Evolutionary conservation across 2,329 filamentous ascomycete genomes (phyloP).

Genomic region (Ophiostoma novo-ulmi): DNA sequence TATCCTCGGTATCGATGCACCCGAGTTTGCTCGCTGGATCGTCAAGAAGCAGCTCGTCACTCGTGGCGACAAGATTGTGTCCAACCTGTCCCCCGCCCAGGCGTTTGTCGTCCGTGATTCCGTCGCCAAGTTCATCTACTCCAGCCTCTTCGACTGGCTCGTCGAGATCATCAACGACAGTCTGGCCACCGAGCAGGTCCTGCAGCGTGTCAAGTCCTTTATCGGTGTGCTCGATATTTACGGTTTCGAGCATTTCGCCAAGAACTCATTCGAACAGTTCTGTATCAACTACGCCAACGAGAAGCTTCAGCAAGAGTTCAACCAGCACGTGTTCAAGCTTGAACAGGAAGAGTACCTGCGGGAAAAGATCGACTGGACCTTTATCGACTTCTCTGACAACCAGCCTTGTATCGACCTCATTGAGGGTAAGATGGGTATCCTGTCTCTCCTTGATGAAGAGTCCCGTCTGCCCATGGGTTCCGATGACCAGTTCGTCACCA

Average conservation of each 20-base stretch:
- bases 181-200: slow-evolving; percentile 80
- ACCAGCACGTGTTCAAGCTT: slow-evolving; percentile 97
- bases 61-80: slow-evolving; percentile 94
- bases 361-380: slow-evolving; percentile 98
- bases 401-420: slow-evolving; percentile 98
- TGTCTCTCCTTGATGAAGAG: slow-evolving; percentile 92
- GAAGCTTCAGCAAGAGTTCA: slow-evolving; percentile 98
- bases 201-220: slow-evolving; percentile 78
- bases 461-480: slow-evolving; percentile 95
- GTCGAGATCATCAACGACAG: slow-evolving; percentile 95
- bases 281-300: slow-evolving; percentile 99
- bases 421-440: slow-evolving; percentile 89
- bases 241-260: slow-evolving; percentile 97
- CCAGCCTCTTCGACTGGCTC: slow-evolving; percentile 96
- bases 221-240: slow-evolving; percentile 99
- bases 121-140: slow-evolving; percentile 98
- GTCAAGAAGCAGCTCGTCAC: slow-evolving; percentile 98
- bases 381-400: slow-evolving; percentile 99
- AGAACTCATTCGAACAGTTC: slow-evolving; percentile 99
- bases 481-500: slow-evolving; percentile 93
- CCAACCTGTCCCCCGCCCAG: slow-evolving; percentile 88
- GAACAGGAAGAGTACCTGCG: slow-evolving; percentile 97
- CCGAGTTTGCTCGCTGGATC: slow-evolving; percentile 93
- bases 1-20: slow-evolving; percentile 79
- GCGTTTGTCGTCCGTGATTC: slow-evolving; percentile 93